These are phyloP conservation scores for Penicillium angulare DNA, from an alignment of 495 filamentous ascomycete species.

Conservation along the genomic window DNA sequence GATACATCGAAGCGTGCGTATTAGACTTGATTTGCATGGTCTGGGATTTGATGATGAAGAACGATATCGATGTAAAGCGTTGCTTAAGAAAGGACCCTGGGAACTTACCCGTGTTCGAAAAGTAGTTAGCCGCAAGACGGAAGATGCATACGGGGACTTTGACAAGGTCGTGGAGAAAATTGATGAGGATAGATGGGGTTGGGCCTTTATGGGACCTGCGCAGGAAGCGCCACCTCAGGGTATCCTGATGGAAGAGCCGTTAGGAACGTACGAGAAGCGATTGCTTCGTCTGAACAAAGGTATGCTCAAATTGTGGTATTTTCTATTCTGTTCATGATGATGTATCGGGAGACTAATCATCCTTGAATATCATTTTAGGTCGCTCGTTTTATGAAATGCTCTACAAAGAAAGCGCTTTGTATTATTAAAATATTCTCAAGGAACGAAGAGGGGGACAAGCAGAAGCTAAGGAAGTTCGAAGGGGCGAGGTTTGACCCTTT, in stretches of 20 bases:
- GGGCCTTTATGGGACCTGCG: slow-evolving; percentile 49
- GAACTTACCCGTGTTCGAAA: slow-evolving; percentile 12
- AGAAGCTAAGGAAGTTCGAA: too few relatives aligned
- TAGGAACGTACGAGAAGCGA: slow-evolving; percentile 50
- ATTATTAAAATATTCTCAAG: too few relatives aligned
- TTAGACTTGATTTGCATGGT: slow-evolving; percentile 53
- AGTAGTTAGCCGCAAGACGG: not conserved
- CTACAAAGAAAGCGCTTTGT: too few relatives aligned
- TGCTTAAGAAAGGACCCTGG: slow-evolving; percentile 40
- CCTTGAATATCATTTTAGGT: too few relatives aligned
- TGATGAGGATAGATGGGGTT: slow-evolving; percentile 42
- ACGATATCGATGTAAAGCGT: slow-evolving; percentile 51
- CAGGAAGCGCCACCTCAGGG: slow-evolving; percentile 29
- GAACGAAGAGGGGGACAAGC: too few relatives aligned
- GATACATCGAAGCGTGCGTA: slow-evolving; percentile 60
- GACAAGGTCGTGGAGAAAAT: slow-evolving; percentile 22
- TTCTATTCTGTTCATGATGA: too few relatives aligned
- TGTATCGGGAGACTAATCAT: too few relatives aligned
- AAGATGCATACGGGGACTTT: slow-evolving; percentile 4
- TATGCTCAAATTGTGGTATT: not conserved
- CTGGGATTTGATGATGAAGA: slow-evolving; percentile 56
- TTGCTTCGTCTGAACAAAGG: slow-evolving; percentile 43
- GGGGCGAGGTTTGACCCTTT: too few relatives aligned
- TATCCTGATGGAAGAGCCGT: slow-evolving; percentile 46
- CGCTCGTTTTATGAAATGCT: too few relatives aligned